Conservation (phyloP, 129 eudicot species). For the Scalesia atractyloides region DNA sequence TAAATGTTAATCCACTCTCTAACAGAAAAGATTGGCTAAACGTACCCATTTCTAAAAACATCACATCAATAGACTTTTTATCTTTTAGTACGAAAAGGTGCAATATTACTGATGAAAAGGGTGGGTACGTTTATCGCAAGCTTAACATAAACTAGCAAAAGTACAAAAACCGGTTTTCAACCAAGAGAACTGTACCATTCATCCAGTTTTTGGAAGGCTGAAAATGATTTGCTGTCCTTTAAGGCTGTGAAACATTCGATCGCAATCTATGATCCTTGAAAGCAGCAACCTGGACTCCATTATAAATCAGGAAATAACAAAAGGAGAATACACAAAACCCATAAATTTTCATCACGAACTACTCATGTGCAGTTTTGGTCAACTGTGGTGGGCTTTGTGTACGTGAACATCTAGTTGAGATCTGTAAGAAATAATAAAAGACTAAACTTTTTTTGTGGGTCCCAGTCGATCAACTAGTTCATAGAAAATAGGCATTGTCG, state of each 20-base stretch:
- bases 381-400: slow-evolving; percentile 12
- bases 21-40: no score
- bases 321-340: slow-evolving; percentile 17
- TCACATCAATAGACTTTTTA: no score
- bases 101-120: no score
- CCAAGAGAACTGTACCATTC: slow-evolving; percentile 44
- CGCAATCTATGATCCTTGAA: neutral
- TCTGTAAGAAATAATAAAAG: slow-evolving; percentile 13
- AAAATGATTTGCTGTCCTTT: slow-evolving; percentile 60
- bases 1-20: neutral
- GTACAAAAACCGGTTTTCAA: neutral
- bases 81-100: no score
- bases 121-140: no score
- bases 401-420: neutral
- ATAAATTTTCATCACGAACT: neutral
- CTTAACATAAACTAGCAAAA: neutral
- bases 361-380: slow-evolving; percentile 14
- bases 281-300: slow-evolving; percentile 29
- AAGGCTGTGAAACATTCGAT: slow-evolving; percentile 39
- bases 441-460: slow-evolving; percentile 7
- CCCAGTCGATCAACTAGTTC: slow-evolving; percentile 3
- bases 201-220: slow-evolving; percentile 78
- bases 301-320: slow-evolving; percentile 19
- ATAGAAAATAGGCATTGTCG: slow-evolving; percentile 16
- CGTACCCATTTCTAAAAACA: no score